Evolutionary conservation across 164 flowering plant species (phyloP).

Genomic region (grape (Vitis vinifera)): DNA sequence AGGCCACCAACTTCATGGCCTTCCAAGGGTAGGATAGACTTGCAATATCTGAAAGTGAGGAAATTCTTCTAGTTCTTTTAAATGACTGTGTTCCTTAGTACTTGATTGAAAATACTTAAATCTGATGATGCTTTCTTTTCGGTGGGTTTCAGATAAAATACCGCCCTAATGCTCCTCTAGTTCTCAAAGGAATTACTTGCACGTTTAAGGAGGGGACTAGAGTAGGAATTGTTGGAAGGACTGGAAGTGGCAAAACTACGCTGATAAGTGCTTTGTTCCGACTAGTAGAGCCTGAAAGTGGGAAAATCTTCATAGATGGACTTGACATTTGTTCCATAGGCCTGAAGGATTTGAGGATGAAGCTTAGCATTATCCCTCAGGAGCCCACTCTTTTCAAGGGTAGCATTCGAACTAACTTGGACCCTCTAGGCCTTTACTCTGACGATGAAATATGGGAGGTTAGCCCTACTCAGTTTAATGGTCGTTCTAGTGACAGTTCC

Average conservation of each 20-base stretch:
- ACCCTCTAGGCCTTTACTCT: conserved; percentile 70
- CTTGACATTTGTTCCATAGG: conserved; percentile 74
- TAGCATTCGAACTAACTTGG: conserved; percentile 74
- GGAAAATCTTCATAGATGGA: conserved; percentile 67
- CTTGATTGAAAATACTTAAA: neutral
- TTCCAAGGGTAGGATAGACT: conserved; percentile 59
- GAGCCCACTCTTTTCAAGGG: conserved; percentile 88
- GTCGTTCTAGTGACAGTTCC: neutral
- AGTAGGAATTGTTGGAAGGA: conserved; percentile 91
- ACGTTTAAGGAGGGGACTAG: conserved; percentile 69
- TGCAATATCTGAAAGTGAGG: conserved; percentile 24
- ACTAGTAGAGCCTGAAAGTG: conserved; percentile 72
- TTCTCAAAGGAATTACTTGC: conserved; percentile 83
- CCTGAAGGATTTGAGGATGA: conserved; percentile 69
- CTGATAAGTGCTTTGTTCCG: conserved; percentile 83
- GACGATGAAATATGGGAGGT: conserved; percentile 89
- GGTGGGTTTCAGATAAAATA: conserved; percentile 58
- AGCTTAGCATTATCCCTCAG: conserved; percentile 89
- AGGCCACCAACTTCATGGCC: conserved; percentile 89
- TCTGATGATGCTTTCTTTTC: neutral
- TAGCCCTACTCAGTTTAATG: neutral
- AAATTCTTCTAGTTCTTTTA: neutral
- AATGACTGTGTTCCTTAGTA: neutral
- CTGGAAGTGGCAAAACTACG: conserved; percentile 92
- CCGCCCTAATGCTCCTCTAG: conserved; percentile 75